phyloP scores from a whole-genome alignment of 345 rosid genomes.

The Pistacia vera region DNA sequence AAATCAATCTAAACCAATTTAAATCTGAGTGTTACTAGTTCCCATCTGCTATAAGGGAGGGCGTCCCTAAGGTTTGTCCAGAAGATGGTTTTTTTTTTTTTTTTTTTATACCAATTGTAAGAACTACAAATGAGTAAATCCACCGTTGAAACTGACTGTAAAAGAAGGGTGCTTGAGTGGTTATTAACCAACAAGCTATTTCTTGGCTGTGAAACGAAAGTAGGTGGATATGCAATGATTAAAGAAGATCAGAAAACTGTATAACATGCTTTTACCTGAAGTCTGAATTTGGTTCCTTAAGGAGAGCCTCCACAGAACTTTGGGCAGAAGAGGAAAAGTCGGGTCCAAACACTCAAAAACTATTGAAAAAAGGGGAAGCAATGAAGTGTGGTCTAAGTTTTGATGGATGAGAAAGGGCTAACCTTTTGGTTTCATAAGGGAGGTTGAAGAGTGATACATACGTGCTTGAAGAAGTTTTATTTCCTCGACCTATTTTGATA shows the following conservation, averaged over 20 bases:
- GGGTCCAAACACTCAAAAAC: constrained; percentile 25
- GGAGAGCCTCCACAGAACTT: constrained; percentile 8
- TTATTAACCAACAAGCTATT: too few species aligned
- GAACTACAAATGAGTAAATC: too few species aligned
- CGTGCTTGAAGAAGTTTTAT: neutral
- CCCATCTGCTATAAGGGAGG: too few species aligned
- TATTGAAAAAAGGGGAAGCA: constrained; percentile 28
- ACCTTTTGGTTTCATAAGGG: constrained; percentile 18
- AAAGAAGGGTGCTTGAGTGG: too few species aligned
- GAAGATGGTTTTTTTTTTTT: too few species aligned
- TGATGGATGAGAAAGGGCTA: constrained; percentile 12
- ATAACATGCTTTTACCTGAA: constrained; percentile 11
- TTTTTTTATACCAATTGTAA: too few species aligned
- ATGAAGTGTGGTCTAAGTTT: constrained; percentile 26
- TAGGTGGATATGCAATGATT: neutral
- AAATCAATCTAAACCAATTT: too few species aligned
- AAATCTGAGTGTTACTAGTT: too few species aligned
- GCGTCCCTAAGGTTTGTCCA: too few species aligned
- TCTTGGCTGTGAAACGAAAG: too few species aligned
- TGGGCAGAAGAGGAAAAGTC: constrained; percentile 26
- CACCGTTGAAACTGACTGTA: too few species aligned
- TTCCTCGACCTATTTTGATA: too few species aligned
- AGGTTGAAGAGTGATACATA: constrained; percentile 21
- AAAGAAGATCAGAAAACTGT: neutral
- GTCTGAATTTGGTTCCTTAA: constrained; percentile 9